Evolutionary conservation across 1,139 yeast genomes (phyloP).

Genomic region (Lodderomyces margitis): DNA sequence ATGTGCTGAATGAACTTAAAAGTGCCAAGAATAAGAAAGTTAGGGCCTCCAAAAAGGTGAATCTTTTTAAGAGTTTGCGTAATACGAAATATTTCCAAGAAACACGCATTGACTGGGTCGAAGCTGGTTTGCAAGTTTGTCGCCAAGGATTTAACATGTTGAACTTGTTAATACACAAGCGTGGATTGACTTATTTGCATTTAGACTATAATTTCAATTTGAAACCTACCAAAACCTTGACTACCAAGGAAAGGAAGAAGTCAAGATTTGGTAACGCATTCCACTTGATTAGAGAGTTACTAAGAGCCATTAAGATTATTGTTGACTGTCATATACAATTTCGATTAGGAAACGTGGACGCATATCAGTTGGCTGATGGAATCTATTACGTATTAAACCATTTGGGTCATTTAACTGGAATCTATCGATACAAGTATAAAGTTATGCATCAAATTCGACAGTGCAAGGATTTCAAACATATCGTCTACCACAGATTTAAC

Average conservation of each 20-base stretch:
- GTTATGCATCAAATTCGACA: conserved; percentile 98
- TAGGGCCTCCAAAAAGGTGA: conserved; percentile 43
- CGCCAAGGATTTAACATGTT: conserved; percentile 94
- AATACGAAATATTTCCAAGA: conserved; percentile 87
- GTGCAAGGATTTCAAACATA: conserved; percentile 92
- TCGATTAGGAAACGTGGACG: conserved; percentile 86
- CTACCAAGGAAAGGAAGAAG: conserved; percentile 94
- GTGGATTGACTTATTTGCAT: conserved; percentile 90
- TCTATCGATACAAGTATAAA: conserved; percentile 92
- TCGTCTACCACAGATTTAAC: conserved; percentile 82
- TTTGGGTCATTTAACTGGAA: conserved; percentile 93
- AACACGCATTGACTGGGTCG: conserved; percentile 96
- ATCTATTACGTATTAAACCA: conserved; percentile 86
- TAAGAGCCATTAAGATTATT: conserved; percentile 74
- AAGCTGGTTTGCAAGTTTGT: conserved; percentile 93
- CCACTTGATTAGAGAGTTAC: conserved; percentile 85
- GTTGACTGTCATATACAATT: conserved; percentile 95
- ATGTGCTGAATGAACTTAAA: conserved; percentile 72
- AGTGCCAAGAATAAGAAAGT: conserved; percentile 34
- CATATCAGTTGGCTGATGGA: conserved; percentile 94
- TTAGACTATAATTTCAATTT: conserved; percentile 92
- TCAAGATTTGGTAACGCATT: conserved; percentile 97
- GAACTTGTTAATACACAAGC: conserved; percentile 82
- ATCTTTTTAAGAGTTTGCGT: conserved; percentile 65
- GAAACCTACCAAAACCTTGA: conserved; percentile 93